Evolutionary conservation across 2,329 filamentous ascomycete species (phyloP).

Genomic region (Colletotrichum aenigma): DNA sequence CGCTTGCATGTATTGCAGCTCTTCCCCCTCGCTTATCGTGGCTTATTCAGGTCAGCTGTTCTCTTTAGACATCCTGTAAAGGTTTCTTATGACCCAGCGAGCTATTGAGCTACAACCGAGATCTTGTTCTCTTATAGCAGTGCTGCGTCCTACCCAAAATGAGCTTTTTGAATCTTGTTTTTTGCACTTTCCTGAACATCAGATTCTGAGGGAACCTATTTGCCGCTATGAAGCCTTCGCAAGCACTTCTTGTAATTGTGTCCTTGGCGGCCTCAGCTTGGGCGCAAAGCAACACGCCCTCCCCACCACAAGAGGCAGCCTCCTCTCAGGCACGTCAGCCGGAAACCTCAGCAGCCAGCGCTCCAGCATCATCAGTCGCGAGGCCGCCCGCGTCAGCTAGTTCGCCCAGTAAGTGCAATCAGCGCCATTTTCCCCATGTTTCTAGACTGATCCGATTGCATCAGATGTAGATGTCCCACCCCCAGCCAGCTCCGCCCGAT

Average conservation of each 20-base stretch:
- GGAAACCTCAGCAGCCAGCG: background rate
- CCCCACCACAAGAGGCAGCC: background rate
- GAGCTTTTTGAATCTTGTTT: background rate
- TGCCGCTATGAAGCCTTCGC: background rate
- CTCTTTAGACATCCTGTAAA: background rate
- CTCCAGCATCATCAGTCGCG: background rate
- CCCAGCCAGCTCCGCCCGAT: background rate
- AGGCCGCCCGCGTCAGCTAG: background rate
- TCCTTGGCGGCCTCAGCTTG: background rate
- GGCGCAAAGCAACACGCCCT: background rate
- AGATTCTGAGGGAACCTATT: background rate
- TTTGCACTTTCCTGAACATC: background rate
- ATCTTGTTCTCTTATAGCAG: background rate
- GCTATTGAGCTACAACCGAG: background rate
- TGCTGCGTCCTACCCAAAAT: background rate
- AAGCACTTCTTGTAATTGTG: background rate
- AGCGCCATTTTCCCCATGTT: background rate
- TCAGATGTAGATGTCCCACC: background rate
- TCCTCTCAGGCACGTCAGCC: background rate
- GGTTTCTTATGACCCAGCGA: background rate
- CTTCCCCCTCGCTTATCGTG: background rate
- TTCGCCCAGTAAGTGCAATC: background rate
- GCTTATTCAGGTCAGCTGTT: background rate
- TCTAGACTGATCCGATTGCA: background rate
- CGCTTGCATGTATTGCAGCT: background rate